Evolutionary conservation across 352 stramenopile species (phyloP).

Genomic region (Hyaloperonospora arabidopsidis): DNA sequence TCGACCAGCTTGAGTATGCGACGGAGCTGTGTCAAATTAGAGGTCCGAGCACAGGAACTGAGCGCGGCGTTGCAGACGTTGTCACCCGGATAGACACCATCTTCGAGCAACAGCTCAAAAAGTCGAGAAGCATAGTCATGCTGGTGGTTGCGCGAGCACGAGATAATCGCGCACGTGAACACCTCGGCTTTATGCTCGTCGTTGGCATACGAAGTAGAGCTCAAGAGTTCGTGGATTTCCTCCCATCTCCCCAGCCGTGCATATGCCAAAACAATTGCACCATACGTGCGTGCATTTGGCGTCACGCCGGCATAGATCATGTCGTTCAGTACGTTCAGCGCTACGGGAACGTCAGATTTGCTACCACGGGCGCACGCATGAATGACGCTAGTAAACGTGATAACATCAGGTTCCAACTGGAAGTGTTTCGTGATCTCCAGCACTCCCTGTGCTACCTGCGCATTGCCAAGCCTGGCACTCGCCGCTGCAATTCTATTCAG

Average conservation of each 20-base stretch:
- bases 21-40: constrained; percentile 47
- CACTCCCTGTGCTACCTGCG: constrained; percentile 53
- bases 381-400: constrained; percentile 78
- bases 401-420: constrained; percentile 48
- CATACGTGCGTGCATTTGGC: constrained; percentile 73
- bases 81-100: constrained; percentile 58
- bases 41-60: constrained; percentile 56
- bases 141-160: constrained; percentile 63
- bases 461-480: constrained; percentile 58
- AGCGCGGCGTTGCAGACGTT: constrained; percentile 68
- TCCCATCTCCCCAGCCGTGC: constrained; percentile 61
- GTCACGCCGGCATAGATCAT: constrained; percentile 53
- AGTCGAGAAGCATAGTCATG: constrained; percentile 50
- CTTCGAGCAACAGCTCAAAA: constrained; percentile 57
- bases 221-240: constrained; percentile 56
- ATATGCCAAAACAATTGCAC: constrained; percentile 58
- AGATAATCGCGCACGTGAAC: constrained; percentile 69
- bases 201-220: constrained; percentile 49
- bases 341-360: constrained; percentile 38
- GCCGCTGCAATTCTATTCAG: constrained; percentile 65
- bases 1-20: constrained; percentile 62
- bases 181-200: constrained; percentile 51
- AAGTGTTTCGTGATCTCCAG: constrained; percentile 69
- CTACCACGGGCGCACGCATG: constrained; percentile 61
- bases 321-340: constrained; percentile 66